Evolutionary conservation across 129 eudicot species (phyloP).

Genomic region (Apium graveolens): DNA sequence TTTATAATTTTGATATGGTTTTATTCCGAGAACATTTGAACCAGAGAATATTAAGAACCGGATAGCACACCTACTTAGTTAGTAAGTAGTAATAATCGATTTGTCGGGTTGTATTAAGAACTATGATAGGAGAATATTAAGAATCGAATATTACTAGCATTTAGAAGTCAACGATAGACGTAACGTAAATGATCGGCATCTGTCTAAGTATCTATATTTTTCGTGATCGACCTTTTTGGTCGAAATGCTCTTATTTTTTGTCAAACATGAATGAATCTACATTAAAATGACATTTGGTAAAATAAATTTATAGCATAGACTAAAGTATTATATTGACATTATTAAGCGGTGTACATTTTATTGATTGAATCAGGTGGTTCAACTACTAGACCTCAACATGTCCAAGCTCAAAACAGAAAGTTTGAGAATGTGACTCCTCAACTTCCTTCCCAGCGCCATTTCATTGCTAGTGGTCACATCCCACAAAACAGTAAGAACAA

Average conservation of each 20-base stretch:
- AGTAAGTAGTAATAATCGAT: too few relatives aligned
- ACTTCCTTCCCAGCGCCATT: slow-evolving; percentile 9
- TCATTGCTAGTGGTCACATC: slow-evolving; percentile 1
- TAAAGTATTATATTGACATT: neutral
- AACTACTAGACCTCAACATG: slow-evolving; percentile 23
- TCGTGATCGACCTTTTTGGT: neutral
- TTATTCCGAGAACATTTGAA: too few relatives aligned
- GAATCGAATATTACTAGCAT: too few relatives aligned
- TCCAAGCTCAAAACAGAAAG: slow-evolving; percentile 22
- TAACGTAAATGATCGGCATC: too few relatives aligned
- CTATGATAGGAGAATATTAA: too few relatives aligned
- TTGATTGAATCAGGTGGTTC: slow-evolving; percentile 26
- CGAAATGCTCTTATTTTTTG: neutral
- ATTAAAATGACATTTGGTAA: too few relatives aligned
- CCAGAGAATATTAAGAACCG: too few relatives aligned
- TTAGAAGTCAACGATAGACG: too few relatives aligned
- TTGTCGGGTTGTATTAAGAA: too few relatives aligned
- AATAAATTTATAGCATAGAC: neutral
- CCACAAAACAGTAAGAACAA: slow-evolving; percentile 30
- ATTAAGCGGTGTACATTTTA: neutral
- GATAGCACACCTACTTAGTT: too few relatives aligned
- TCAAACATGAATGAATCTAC: too few relatives aligned
- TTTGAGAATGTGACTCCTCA: slow-evolving; percentile 12
- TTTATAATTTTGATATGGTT: neutral
- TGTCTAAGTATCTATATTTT: too few relatives aligned